Percentiles rank a stretch among this genome's conserved stretches.
Evolutionary conservation across 2,329 filamentous ascomycete species (phyloP).

Genomic region (Cladosporium colombiae): DNA sequence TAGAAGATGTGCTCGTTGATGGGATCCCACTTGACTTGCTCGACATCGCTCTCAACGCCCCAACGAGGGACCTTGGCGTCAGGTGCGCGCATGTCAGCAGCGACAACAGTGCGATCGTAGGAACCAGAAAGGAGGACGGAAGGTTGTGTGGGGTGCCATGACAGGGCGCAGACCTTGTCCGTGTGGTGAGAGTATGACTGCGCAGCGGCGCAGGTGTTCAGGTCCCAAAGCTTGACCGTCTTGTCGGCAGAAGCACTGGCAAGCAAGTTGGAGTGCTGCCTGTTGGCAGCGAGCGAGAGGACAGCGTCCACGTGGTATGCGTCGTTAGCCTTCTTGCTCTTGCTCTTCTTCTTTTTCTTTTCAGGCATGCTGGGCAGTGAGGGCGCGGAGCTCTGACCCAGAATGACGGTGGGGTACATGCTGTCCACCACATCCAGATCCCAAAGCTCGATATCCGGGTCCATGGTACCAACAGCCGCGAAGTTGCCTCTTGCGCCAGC

Average conservation of each 20-base stretch:
- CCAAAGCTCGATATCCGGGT: conserved; percentile 98
- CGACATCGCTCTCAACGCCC: conserved; percentile 94
- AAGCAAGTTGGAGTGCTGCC: conserved; percentile 89
- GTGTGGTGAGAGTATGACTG: conserved; percentile 96
- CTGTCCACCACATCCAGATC: conserved; percentile 93
- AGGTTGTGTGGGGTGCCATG: conserved; percentile 86
- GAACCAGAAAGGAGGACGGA: conserved; percentile 89
- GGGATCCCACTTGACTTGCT: conserved; percentile 88
- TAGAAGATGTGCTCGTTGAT: conserved; percentile 94
- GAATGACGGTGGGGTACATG: conserved; percentile 97
- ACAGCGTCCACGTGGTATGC: conserved; percentile 93
- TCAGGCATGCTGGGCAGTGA: conserved; percentile 26
- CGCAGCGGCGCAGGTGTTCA: conserved; percentile 87
- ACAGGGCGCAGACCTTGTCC: conserved; percentile 94
- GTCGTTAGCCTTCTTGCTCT: conserved; percentile 83
- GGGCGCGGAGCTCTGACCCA: conserved; percentile 64
- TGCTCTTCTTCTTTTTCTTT: conserved; percentile 89
- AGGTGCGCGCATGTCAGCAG: conserved; percentile 94
- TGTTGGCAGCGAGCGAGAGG: conserved; percentile 85
- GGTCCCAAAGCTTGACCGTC: conserved; percentile 96
- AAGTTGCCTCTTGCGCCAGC: conserved; percentile 77
- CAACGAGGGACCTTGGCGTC: conserved; percentile 79
- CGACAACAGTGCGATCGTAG: conserved; percentile 91
- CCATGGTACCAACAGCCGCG: conserved; percentile 93
- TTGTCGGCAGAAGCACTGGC: conserved; percentile 95